Conservation (phyloP, 345 rosid species). For the Capsella bursapastoris region DNA sequence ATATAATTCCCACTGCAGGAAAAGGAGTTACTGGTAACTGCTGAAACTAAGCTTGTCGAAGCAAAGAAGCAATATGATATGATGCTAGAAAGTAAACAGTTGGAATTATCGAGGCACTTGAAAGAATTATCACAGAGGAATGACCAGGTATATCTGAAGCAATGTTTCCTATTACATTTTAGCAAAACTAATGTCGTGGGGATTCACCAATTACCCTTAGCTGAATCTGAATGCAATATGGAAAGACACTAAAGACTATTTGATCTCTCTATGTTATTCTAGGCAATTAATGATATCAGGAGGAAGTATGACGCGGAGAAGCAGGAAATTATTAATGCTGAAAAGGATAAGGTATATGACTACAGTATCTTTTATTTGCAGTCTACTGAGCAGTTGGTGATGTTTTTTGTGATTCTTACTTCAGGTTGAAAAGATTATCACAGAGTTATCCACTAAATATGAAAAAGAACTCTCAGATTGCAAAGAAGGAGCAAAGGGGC, state of each 20-base stretch:
- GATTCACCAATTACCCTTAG: background rate
- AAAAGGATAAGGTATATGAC: constrained; percentile 64
- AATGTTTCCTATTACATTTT: constrained; percentile 18
- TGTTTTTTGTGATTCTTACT: constrained; percentile 26
- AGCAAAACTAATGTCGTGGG: constrained; percentile 24
- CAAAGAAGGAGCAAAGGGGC: constrained; percentile 60
- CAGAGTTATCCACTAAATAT: constrained; percentile 57
- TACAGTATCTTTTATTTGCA: constrained; percentile 16
- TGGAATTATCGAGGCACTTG: constrained; percentile 83
- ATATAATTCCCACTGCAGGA: constrained; percentile 55
- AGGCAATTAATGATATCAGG: constrained; percentile 90
- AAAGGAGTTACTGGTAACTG: constrained; percentile 58
- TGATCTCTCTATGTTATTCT: background rate
- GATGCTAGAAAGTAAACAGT: constrained; percentile 83
- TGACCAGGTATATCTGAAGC: constrained; percentile 68
- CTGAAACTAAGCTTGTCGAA: constrained; percentile 75
- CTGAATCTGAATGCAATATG: constrained; percentile 5
- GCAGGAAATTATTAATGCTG: constrained; percentile 60
- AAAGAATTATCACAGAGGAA: constrained; percentile 91
- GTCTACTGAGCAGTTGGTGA: constrained; percentile 15
- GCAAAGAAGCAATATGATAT: constrained; percentile 70
- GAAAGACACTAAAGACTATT: background rate
- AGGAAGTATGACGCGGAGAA: constrained; percentile 85
- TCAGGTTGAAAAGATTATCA: constrained; percentile 61
- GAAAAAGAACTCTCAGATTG: constrained; percentile 59